A percentile compares a stretch with the other conserved stretches of the same genome.
Evolutionary conservation across 2,329 filamentous ascomycete genomes (phyloP).

Genomic region (Epichloe aotearoae): DNA sequence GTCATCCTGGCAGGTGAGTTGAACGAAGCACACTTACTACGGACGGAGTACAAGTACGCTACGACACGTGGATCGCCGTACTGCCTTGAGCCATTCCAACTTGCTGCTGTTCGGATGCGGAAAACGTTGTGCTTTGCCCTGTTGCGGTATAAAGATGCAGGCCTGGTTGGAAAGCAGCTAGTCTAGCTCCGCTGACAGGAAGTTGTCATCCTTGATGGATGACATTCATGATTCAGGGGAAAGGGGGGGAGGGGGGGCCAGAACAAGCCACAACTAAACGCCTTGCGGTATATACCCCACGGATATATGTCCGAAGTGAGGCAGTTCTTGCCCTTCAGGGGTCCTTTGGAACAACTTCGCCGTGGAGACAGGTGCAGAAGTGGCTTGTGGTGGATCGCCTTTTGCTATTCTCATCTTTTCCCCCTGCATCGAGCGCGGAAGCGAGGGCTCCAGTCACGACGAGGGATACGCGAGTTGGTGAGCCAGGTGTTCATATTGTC

Average conservation of each 20-base stretch:
- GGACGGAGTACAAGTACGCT: too few species aligned
- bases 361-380: too few species aligned
- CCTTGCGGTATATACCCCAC: too few species aligned
- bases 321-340: neutral
- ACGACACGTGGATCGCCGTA: neutral
- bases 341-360: neutral
- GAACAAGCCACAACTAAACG: neutral
- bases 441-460: too few species aligned
- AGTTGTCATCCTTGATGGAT: neutral
- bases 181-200: neutral
- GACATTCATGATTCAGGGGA: too few species aligned
- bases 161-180: too few species aligned
- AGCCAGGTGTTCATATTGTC: too few species aligned
- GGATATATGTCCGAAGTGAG: neutral
- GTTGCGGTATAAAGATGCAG: neutral
- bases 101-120: neutral
- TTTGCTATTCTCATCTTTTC: too few species aligned
- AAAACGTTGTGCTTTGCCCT: neutral
- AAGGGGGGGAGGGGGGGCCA: too few species aligned
- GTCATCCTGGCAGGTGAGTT: neutral
- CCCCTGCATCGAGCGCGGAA: too few species aligned
- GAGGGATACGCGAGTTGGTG: too few species aligned
- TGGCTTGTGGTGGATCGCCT: too few species aligned
- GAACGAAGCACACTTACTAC: neutral
- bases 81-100: neutral